Base-by-base conservation (phyloP, 352 stramenopile genomes). In the Peronospora belbahrii region DNA sequence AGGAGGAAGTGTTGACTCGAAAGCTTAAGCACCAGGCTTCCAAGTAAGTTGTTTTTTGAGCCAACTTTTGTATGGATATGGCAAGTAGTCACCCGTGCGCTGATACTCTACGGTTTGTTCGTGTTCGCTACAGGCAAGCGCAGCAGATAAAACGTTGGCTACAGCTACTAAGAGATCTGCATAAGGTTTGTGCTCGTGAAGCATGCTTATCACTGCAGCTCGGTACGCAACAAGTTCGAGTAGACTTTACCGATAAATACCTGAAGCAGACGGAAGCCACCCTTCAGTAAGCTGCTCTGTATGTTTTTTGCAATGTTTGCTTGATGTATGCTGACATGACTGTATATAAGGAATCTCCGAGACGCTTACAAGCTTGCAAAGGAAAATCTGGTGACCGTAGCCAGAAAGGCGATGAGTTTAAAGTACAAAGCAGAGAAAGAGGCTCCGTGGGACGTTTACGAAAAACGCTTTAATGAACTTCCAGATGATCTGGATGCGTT, bases 401-500 rank as follows among this genome's bases (percentile, higher is more conserved):
- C 80, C 0, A 82, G 68, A 41, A 67, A 83, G 28, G 76, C 78
- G 3, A 85, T 88, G 69, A 50, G 77, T 15, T 41, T 86, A 8
- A 90, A 88, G 56, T 55, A 42, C 18, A 62, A 69, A 30, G 83
- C 83, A 5, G 80, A 94, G 23, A 42, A 73, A 17, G 68, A 84
- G 40, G 80, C 78, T 3, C 72, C 80, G 2, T 85, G 74, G 62
- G 69, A 83, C 4, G 49, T 69, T 17, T 79, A 82, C 25, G 69
- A 87, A 59, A 59, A 78, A 6, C 63, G 55, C 4, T 94, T 94
- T 46, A 42, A 62, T 4, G 23, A 60, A 17, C 52, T 89, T 17
- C 74, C 80, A 10, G 78, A 94, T 32, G 78, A 91, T 55, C 47
- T 90, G 10, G 78, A 92, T 28, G 80, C 87, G 25, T 51, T 94